Evolutionary conservation across 768 basidiomycete genomes (phyloP), one percentile per base, ranked within the genome.

Genomic region (Daedalea quercina): DNA sequence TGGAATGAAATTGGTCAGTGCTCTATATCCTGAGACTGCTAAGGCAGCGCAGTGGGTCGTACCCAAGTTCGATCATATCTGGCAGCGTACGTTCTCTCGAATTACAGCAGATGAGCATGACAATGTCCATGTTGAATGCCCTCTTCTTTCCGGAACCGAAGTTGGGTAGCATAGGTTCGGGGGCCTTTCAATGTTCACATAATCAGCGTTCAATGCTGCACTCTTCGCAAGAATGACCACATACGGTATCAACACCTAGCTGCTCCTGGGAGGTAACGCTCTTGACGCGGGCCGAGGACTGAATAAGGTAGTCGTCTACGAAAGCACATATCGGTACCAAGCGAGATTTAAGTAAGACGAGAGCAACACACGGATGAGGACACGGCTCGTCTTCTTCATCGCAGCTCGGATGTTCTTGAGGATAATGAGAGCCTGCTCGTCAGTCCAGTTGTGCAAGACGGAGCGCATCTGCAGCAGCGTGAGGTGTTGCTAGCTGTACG

Each of bases 111-210:
- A 62, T 42, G 70, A 76, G 71, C 77, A 79, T 76, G 48, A 69
- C 70, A 40, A 79, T 44, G 51, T 80, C 78, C 45, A 71, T 70
- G 28, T 73, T 62, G 54, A 78, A 78, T 25, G 65, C 64, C 4
- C 70, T 62, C 33, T 72, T 61, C 40, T 64, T 65, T 1, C 73
- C 77, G 7, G 70, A 66, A 17, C 76, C 76, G 48, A 71, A 78
- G 59, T 78, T 78, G 4, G 77, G 69, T 1, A 79, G 65, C 46
- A 80, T 62, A 0, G 76, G 78, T 49, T 71, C 69, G 0, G 76
- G 77, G 0, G 74, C 76, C 55, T 65, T 8, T 4, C 37, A 40
- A 56, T 26, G 28, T 31, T 11, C 28, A 11, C 37, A 40, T 35
- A 23, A 47, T 12, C 15, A 23, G 25, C 8, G 28, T 20, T 31